Conservation (phyloP, 768 basidiomycete species). For the Crucibulum laeve region DNA sequence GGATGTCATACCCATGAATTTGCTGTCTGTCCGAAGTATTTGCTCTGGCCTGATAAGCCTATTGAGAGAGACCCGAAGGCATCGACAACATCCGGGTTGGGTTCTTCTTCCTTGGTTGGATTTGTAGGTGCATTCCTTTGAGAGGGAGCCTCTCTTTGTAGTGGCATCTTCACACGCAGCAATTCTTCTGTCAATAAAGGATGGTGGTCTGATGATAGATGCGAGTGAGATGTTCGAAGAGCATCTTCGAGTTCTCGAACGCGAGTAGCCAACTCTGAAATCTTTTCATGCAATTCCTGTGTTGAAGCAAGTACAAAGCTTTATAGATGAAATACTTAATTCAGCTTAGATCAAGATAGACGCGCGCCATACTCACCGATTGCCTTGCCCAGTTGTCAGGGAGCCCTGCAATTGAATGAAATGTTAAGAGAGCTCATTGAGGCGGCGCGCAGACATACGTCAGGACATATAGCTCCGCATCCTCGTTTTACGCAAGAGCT, state of each 20-base stretch:
- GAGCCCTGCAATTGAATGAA: slow-evolving; percentile 44
- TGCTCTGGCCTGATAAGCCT: slow-evolving; percentile 65
- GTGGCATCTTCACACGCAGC: slow-evolving; percentile 68
- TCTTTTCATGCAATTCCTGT: slow-evolving; percentile 80
- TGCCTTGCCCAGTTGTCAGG: slow-evolving; percentile 77
- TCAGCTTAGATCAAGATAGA: background rate
- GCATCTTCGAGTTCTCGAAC: slow-evolving; percentile 76
- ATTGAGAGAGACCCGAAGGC: slow-evolving; percentile 80
- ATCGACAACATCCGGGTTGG: slow-evolving; percentile 65
- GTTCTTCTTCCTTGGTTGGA: slow-evolving; percentile 57
- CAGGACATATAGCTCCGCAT: slow-evolving; percentile 79
- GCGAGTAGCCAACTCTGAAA: slow-evolving; percentile 65
- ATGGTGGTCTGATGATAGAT: slow-evolving; percentile 55
- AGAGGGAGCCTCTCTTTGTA: slow-evolving; percentile 59
- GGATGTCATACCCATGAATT: slow-evolving; percentile 63
- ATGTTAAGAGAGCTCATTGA: slow-evolving; percentile 10
- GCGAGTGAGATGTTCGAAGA: slow-evolving; percentile 54
- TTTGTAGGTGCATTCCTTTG: slow-evolving; percentile 31
- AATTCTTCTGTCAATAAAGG: slow-evolving; percentile 70
- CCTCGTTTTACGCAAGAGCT: slow-evolving; percentile 79
- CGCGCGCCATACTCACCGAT: slow-evolving; percentile 43
- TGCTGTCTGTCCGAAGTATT: slow-evolving; percentile 73
- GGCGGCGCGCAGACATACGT: slow-evolving; percentile 37
- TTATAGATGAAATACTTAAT: background rate
- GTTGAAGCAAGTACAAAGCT: slow-evolving; percentile 80